phyloP scores from a whole-genome alignment of 2,329 filamentous ascomycete species.

The Didymella segeticola region DNA sequence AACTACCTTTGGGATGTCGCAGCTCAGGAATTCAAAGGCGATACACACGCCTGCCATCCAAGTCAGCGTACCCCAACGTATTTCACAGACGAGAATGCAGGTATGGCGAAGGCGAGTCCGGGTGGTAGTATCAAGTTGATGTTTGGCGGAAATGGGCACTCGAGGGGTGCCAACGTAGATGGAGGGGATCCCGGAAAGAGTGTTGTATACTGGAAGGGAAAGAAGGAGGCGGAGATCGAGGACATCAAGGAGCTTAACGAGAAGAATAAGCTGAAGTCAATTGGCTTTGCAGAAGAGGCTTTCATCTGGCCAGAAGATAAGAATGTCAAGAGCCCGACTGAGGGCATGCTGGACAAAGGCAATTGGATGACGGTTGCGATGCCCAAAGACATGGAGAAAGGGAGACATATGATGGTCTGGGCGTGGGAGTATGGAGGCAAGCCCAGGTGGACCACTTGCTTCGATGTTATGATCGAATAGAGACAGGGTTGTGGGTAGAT shows the following conservation, averaged over 20 bases:
- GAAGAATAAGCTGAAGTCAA: conserved; percentile 24
- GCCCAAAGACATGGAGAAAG: conserved; percentile 32
- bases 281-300: conserved; percentile 32
- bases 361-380: conserved; percentile 35
- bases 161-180: conserved; percentile 28
- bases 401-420: conserved; percentile 41
- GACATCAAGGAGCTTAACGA: conserved; percentile 29
- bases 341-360: conserved; percentile 34
- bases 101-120: conserved; percentile 25
- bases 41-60: conserved; percentile 29
- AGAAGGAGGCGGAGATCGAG: conserved; percentile 29
- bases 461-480: conserved; percentile 32
- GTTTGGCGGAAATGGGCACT: conserved; percentile 38
- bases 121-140: conserved; percentile 29
- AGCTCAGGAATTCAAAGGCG: neutral
- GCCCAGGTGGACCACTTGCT: conserved; percentile 33
- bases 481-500: no score
- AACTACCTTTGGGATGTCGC: conserved; percentile 26
- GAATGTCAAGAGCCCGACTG: conserved; percentile 20
- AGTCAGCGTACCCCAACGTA: conserved; percentile 22
- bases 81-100: conserved; percentile 21
- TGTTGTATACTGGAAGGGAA: conserved; percentile 26
- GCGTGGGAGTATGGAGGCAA: conserved; percentile 29
- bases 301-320: conserved; percentile 28
- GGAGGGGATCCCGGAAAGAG: conserved; percentile 22